These are phyloP conservation scores for Sporormia fimetaria DNA, from an alignment of 495 filamentous ascomycete species.

Conservation along the genomic window DNA sequence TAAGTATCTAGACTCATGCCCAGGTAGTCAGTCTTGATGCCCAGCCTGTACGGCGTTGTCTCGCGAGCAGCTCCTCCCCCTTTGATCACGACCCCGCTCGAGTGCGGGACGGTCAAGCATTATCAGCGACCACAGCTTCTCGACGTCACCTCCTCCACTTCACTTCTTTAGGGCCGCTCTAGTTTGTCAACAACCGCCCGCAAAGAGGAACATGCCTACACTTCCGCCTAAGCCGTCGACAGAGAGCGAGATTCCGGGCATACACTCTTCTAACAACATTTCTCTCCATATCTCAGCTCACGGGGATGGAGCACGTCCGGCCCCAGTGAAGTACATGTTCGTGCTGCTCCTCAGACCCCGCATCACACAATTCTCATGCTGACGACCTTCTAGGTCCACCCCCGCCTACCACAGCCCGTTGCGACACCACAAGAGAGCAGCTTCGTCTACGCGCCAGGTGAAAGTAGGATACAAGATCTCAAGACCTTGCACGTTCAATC, in stretches of 20 bases:
- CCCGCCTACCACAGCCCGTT: slow-evolving; percentile 33
- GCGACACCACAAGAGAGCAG: slow-evolving; percentile 32
- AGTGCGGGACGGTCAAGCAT: no score
- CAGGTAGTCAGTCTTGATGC: no score
- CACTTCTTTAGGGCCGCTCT: no score
- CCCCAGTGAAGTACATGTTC: slow-evolving; percentile 31
- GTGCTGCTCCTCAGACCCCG: not conserved
- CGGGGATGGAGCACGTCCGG: slow-evolving; percentile 19
- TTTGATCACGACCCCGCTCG: no score
- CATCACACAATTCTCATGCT: slow-evolving; percentile 1
- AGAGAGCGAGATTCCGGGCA: slow-evolving; percentile 9
- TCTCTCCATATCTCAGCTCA: slow-evolving; percentile 27
- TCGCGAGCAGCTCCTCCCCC: no score
- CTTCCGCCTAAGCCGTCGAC: slow-evolving; percentile 8
- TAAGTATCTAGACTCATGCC: no score
- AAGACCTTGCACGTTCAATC: not conserved
- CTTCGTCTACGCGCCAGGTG: slow-evolving; percentile 30
- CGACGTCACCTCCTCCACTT: no score
- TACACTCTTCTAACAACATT: slow-evolving; percentile 24
- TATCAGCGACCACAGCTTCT: no score
- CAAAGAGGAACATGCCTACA: not conserved
- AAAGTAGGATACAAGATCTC: slow-evolving; percentile 24
- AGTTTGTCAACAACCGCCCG: not conserved
- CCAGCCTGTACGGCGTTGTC: no score
- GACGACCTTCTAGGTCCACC: no score